Evolutionary conservation across 495 filamentous ascomycete genomes (phyloP).

Genomic region (Elaphomyces granulatus): DNA sequence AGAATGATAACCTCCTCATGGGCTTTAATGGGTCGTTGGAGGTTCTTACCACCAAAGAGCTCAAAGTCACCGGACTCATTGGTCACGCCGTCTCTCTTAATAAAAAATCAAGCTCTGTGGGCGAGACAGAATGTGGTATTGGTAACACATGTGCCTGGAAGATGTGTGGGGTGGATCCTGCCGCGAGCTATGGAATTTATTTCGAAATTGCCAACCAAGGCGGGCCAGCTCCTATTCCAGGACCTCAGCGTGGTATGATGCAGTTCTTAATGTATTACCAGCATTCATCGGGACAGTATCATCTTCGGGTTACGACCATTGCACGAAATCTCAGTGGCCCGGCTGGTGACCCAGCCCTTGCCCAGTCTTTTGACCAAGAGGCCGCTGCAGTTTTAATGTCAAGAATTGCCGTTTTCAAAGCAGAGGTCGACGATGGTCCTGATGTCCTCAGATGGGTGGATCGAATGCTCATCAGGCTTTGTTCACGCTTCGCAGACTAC

Average conservation of each 20-base stretch:
- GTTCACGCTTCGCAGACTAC: constrained; percentile 95
- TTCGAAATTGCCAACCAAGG: constrained; percentile 96
- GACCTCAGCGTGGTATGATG: constrained; percentile 86
- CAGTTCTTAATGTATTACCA: constrained; percentile 99
- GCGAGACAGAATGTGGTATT: constrained; percentile 96
- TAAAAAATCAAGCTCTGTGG: constrained; percentile 94
- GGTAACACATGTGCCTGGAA: constrained; percentile 99
- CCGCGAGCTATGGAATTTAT: constrained; percentile 87
- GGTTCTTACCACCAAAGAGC: constrained; percentile 92
- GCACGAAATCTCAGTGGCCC: constrained; percentile 85
- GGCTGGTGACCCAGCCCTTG: constrained; percentile 90
- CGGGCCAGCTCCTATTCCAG: constrained; percentile 70
- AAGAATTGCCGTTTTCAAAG: constrained; percentile 96
- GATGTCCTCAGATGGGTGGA: constrained; percentile 98
- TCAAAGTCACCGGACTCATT: constrained; percentile 97
- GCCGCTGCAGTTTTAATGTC: constrained; percentile 97
- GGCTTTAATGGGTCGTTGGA: constrained; percentile 97
- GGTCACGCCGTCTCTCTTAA: constrained; percentile 93
- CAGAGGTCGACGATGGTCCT: constrained; percentile 97
- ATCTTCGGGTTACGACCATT: constrained; percentile 89
- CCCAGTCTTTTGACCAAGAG: constrained; percentile 97
- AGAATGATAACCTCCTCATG: constrained; percentile 87
- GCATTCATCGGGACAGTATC: constrained; percentile 89
- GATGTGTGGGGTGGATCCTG: constrained; percentile 96
- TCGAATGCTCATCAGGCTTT: constrained; percentile 93